Evolutionary conservation across 768 basidiomycete species (phyloP), one percentile per base, ranked within the genome.

Genomic region (Tricholoma hemisulphureum): DNA sequence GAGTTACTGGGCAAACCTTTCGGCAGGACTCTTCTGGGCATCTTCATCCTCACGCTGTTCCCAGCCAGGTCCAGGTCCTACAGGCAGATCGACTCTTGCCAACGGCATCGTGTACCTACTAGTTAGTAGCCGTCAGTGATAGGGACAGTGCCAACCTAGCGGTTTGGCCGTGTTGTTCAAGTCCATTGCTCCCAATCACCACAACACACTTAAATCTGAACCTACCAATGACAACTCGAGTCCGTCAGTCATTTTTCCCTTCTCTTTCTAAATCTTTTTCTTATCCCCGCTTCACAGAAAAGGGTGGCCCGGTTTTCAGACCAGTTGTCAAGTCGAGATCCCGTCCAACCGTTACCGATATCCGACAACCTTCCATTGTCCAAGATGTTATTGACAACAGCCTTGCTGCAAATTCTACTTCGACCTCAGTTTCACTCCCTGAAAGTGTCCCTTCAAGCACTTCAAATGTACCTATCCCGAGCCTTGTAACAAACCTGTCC

Each of bases 271-370:
- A 48, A 23, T 6, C n/a, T 52, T 26, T 56, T n/a, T n/a, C 55
- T 62, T 52, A 61, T 55, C 48, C 61, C 3, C 52, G 37, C 50
- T 24, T 54, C 18, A 34, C 63, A 91, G 89, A 91, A 67, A 91
- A 91, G 67, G 89, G 89, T 14, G 77, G 80, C 7, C 79, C 84
- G 5, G 69, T 89, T 54, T 91, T 91, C 63, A 82, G 80, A 65
- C 89, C 89, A n/a, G 77, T 88, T 3, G 76, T 73, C 13, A 87
- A 84, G 66, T 71, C 81, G 8, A 77, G 87, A 48, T 63, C 79
- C 13, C 83, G 85, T 24, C 65, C 73, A 46, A 61, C 63, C 9
- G 53, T 58, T 54, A 52, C 37, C 14, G 61, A 63, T 46, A 67
- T 68, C 61, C 71, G 67, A 57, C 76, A 77, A 57, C 21, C 65